A percentile compares a stretch with the other conserved stretches of the same genome.
Evolutionary conservation across 2,329 filamentous ascomycete genomes (phyloP).

Genomic region (Fusarium sp.): DNA sequence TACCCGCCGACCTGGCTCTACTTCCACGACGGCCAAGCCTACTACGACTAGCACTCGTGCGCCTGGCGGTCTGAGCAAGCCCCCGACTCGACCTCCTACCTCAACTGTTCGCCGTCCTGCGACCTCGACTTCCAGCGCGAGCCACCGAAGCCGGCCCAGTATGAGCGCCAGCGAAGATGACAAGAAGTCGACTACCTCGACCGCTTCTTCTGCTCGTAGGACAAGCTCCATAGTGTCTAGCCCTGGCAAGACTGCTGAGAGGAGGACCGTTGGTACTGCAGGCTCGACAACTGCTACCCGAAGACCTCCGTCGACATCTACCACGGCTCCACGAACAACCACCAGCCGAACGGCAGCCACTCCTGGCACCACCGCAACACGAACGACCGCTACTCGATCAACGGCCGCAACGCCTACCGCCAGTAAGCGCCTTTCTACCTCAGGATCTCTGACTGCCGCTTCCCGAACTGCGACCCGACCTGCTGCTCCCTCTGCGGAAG

Average conservation of each 20-base stretch:
- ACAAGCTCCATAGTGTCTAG: slow-evolving; percentile 57
- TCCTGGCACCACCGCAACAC: slow-evolving; percentile 20
- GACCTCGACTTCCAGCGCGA: slow-evolving; percentile 52
- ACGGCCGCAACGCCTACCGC: slow-evolving; percentile 55
- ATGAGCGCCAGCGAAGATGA: slow-evolving; percentile 64
- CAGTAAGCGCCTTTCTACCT: slow-evolving; percentile 67
- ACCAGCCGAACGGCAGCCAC: slow-evolving; percentile 43
- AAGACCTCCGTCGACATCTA: slow-evolving; percentile 49
- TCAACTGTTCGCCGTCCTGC: slow-evolving; percentile 49
- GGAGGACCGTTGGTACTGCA: slow-evolving; percentile 51
- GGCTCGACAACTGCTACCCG: slow-evolving; percentile 49
- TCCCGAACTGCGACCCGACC: slow-evolving; percentile 54
- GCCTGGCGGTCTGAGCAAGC: slow-evolving; percentile 58
- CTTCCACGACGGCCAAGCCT: slow-evolving; percentile 41
- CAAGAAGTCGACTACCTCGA: slow-evolving; percentile 56
- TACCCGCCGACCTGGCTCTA: slow-evolving; percentile 31
- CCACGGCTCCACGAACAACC: slow-evolving; percentile 50
- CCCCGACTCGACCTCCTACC: slow-evolving; percentile 59
- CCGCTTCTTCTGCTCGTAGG: slow-evolving; percentile 54
- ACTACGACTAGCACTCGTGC: slow-evolving; percentile 51
- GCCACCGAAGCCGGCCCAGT: slow-evolving; percentile 60
- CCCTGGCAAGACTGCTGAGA: slow-evolving; percentile 49
- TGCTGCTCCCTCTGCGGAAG: slow-evolving; percentile 54
- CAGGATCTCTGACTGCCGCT: slow-evolving; percentile 53
- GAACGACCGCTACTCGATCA: slow-evolving; percentile 50